These are phyloP conservation scores for Oidiodendron maius DNA, from an alignment of 495 filamentous ascomycete genomes.

Conservation along the genomic window DNA sequence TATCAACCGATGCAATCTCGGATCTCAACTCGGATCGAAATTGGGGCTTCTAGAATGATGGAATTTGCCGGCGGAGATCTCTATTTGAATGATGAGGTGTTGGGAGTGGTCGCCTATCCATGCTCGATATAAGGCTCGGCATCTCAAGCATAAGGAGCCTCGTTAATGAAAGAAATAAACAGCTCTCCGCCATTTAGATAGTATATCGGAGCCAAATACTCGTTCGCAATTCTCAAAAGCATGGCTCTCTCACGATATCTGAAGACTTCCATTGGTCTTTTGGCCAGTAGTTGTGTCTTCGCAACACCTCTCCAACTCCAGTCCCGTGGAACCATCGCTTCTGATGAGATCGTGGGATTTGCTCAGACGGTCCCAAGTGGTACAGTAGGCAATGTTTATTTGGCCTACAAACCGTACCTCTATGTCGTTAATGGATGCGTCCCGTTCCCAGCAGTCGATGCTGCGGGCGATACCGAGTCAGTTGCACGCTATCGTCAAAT, in stretches of 20 bases:
- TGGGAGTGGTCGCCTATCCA: background rate
- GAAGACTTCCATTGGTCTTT: conserved; percentile 11
- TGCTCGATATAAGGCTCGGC: background rate
- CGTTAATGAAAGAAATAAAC: background rate
- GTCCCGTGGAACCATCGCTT: conserved; percentile 32
- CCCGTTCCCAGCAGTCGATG: conserved; percentile 48
- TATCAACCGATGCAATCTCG: background rate
- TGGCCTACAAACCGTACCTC: conserved; percentile 44
- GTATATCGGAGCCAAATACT: background rate
- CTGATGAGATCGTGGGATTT: conserved; percentile 41
- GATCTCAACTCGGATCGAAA: background rate
- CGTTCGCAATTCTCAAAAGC: background rate
- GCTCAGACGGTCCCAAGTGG: conserved; percentile 39
- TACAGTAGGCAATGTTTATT: conserved; percentile 33
- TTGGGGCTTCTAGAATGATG: background rate
- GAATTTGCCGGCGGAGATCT: background rate
- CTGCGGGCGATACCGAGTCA: conserved; percentile 40
- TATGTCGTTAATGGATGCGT: conserved; percentile 48
- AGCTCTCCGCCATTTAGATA: background rate
- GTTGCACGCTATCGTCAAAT: conserved; percentile 9
- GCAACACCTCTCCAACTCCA: conserved; percentile 11
- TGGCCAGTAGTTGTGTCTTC: conserved; percentile 16
- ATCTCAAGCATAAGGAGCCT: background rate
- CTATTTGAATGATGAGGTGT: background rate
- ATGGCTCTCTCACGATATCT: conserved; percentile 10